Evolutionary conservation across 768 basidiomycete species (phyloP), one percentile per base, ranked within the genome.

Genomic region (Boletus vermiculosoides): DNA sequence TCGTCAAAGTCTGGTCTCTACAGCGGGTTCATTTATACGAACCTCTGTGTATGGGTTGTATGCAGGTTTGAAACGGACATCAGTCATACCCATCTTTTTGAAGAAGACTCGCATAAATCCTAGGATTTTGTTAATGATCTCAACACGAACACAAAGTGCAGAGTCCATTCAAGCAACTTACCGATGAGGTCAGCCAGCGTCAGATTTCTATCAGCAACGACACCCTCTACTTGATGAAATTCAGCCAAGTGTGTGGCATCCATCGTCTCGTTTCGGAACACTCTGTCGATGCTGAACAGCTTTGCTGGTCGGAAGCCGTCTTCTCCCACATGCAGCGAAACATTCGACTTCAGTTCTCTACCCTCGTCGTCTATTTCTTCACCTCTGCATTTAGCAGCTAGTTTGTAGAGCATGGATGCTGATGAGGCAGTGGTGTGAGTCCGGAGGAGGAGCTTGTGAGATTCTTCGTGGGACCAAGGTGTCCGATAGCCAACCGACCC

Each of bases 211-310:
- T 99, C 97, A 11, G 97, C 97, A 28, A 99, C 94, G 45, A 99
- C 97, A 50, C 97, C 97, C 73, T 99, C 97, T n/a, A 99, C 97
- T 74, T 99, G 97, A 71, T 98, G 96, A 80, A 99, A 99, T 74
- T 99, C 97, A 5, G 97, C 97, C 60, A 99, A 68, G 79, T 99
- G 97, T 18, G 97, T 99, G 45, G 94, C 94, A 73, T 99, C 97
- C 82, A 92, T 92, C 0, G 97, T 92, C 74, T 99, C 97, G 66
- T 99, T 99, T 70, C 97, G 81, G 87, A 98, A 99, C 22, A 99
- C 97, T 45, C 97, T 82, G 72, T 99, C 97, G 62, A 99, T 98
- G 63, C 91, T 94, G 83, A 98, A 99, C 61, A 97, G 70, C 67
- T 98, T 97, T 37, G 92, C 92, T 7, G 94, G 92, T 56, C 86